Evolutionary conservation across 805 yeast genomes (phyloP).

Genomic region (Brettanomyces bruxellensis): DNA sequence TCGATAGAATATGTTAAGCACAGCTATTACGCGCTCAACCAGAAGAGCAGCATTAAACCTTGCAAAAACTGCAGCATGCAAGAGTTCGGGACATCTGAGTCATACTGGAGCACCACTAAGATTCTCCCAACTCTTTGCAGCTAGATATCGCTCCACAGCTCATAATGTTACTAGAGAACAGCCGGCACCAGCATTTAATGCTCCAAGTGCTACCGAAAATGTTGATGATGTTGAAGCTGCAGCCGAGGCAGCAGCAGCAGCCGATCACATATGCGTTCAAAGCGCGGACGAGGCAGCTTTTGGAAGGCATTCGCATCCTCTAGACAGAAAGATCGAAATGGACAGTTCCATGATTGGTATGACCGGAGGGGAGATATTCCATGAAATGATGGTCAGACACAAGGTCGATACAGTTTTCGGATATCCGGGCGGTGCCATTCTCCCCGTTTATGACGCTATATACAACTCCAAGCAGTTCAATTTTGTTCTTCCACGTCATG

Average conservation of each 20-base stretch:
- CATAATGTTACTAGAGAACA: slow-evolving; percentile 8
- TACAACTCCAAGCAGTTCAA: slow-evolving; percentile 82
- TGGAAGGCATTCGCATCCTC: slow-evolving; percentile 11
- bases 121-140: not conserved
- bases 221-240: slow-evolving; percentile 1
- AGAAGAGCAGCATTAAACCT: not conserved
- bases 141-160: not conserved
- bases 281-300: slow-evolving; percentile 12
- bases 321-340: slow-evolving; percentile 18
- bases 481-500: slow-evolving; percentile 91
- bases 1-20: not conserved
- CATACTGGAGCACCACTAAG: not conserved
- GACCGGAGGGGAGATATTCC: slow-evolving; percentile 98
- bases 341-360: slow-evolving; percentile 89
- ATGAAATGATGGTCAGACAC: slow-evolving; percentile 97
- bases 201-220: not conserved
- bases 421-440: slow-evolving; percentile 97
- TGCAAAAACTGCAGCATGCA: too few relatives aligned
- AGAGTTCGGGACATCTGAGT: too few relatives aligned
- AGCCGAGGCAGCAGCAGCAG: slow-evolving; percentile 2
- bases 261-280: slow-evolving; percentile 4
- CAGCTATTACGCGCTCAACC: not conserved
- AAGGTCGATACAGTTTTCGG: slow-evolving; percentile 95
- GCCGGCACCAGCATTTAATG: slow-evolving; percentile 14
- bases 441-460: slow-evolving; percentile 96